Percentiles rank a stretch among this genome's conserved stretches.
Conservation (phyloP, 1,139 yeast species). For the Torulaspora pretoriensis region DNA sequence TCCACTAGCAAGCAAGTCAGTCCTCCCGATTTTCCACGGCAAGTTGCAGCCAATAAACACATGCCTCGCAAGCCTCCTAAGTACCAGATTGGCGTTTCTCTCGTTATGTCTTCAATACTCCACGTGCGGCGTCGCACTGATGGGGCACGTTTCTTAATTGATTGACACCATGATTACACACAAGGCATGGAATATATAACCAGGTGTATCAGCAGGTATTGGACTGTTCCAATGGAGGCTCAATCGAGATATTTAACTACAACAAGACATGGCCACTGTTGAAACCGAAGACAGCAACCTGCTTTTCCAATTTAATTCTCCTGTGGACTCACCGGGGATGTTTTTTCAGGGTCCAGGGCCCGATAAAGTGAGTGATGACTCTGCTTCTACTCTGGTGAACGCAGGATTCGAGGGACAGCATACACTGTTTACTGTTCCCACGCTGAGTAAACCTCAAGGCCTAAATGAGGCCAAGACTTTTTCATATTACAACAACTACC, state of each 20-base stretch:
- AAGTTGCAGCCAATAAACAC: too few species aligned
- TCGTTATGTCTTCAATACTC: neutral
- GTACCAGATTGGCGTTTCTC: neutral
- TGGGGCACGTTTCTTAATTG: neutral
- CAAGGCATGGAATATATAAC: neutral
- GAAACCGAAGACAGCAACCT: constrained; percentile 12
- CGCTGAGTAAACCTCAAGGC: neutral
- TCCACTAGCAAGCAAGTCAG: too few species aligned
- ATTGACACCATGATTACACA: neutral
- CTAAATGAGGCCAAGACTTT: constrained; percentile 8
- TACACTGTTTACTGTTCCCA: neutral
- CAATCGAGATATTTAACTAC: neutral
- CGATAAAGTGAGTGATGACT: neutral
- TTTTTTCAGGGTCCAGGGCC: neutral
- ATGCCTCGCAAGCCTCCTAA: too few species aligned
- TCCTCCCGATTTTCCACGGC: too few species aligned
- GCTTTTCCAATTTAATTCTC: constrained; percentile 12
- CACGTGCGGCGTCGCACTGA: neutral
- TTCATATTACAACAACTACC: constrained; percentile 20
- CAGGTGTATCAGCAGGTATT: too few species aligned
- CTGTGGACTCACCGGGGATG: constrained; percentile 6
- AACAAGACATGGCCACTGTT: constrained; percentile 10
- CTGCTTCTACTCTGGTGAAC: neutral
- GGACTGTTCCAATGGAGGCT: neutral
- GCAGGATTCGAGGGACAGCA: neutral